phyloP scores from a whole-genome alignment of 305 asterid species.

The Plantago coronopus region DNA sequence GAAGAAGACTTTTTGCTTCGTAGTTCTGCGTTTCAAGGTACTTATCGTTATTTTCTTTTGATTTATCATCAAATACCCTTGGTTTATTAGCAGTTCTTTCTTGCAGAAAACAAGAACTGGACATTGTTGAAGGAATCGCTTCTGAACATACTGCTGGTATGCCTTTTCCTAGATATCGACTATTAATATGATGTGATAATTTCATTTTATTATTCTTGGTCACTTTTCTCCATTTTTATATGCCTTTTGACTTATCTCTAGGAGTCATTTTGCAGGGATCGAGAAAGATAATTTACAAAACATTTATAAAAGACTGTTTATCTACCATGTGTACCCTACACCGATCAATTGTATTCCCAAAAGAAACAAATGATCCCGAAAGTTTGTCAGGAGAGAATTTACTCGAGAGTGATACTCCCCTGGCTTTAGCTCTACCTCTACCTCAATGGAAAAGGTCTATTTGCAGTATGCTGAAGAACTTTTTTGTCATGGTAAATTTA shows the following conservation, averaged over 20 bases:
- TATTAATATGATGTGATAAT: not conserved
- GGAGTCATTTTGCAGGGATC: constrained; percentile 60
- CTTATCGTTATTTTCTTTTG: not conserved
- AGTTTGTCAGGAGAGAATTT: constrained; percentile 30
- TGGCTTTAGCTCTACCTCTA: constrained; percentile 53
- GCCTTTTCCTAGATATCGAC: constrained; percentile 19
- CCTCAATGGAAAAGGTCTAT: constrained; percentile 56
- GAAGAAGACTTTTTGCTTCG: constrained; percentile 76
- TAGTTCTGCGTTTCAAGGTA: constrained; percentile 55
- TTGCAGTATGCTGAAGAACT: constrained; percentile 49
- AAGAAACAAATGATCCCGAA: constrained; percentile 30
- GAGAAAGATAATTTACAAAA: constrained; percentile 64
- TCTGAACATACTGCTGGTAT: constrained; percentile 76
- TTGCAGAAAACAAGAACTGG: constrained; percentile 76
- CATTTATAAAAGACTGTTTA: constrained; percentile 57
- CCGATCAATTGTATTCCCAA: constrained; percentile 30
- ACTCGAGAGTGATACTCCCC: constrained; percentile 31
- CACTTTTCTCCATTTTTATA: not conserved
- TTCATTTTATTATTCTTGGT: constrained; percentile 2
- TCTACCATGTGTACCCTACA: constrained; percentile 39
- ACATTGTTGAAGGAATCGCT: constrained; percentile 62
- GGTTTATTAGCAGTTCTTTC: constrained; percentile 17
- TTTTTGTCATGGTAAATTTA: constrained; percentile 57
- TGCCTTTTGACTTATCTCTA: constrained; percentile 22
- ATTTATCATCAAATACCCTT: constrained; percentile 5